Evolutionary conservation across 139 green algal genomes (phyloP).

Genomic region (Tetradesmus obliquus): DNA sequence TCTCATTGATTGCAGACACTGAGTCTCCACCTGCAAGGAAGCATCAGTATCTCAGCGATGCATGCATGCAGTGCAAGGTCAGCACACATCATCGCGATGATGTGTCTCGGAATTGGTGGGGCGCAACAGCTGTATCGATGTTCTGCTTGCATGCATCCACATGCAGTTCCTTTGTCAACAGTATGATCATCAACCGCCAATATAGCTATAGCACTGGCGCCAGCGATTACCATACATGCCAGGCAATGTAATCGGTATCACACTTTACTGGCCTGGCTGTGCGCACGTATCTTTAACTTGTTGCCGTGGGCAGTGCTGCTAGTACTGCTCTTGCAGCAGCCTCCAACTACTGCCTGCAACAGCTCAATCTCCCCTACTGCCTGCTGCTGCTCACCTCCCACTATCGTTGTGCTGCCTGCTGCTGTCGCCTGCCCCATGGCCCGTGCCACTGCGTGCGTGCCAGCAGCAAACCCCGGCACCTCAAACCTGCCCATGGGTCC

Average conservation of each 20-base stretch:
- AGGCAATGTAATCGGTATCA: background rate
- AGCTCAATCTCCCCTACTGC: too few relatives aligned
- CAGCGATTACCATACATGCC: background rate
- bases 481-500: slow-evolving; percentile 66
- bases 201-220: too few relatives aligned
- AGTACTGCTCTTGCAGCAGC: background rate
- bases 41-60: background rate
- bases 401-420: slow-evolving; percentile 51
- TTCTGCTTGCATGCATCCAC: too few relatives aligned
- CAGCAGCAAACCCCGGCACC: slow-evolving; percentile 54
- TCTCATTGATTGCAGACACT: slow-evolving; percentile 52
- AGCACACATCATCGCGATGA: background rate
- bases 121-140: too few relatives aligned
- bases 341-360: too few relatives aligned
- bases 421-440: slow-evolving; percentile 51
- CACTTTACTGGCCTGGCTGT: too few relatives aligned
- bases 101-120: background rate
- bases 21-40: slow-evolving; percentile 57
- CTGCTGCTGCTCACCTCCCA: slow-evolving; percentile 51
- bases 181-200: too few relatives aligned
- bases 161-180: too few relatives aligned
- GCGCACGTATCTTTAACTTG: background rate
- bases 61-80: background rate
- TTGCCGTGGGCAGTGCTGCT: background rate
- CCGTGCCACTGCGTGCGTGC: slow-evolving; percentile 53